Base-by-base conservation (phyloP, 2,329 filamentous ascomycete species). In the Onygena corvina region DNA sequence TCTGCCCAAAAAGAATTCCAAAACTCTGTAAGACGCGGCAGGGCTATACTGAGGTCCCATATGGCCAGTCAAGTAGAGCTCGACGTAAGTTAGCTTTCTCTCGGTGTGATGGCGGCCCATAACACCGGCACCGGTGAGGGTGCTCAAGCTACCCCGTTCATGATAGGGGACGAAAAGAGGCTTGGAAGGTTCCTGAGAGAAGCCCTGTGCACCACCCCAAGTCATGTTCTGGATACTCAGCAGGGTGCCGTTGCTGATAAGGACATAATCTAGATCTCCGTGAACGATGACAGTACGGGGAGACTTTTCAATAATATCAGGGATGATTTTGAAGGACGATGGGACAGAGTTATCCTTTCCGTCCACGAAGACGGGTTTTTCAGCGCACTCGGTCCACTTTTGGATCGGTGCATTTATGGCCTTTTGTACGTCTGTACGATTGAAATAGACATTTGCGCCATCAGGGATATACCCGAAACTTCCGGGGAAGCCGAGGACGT, bases 181-280 rank as follows among this genome's bases (percentile, higher is more conserved):
- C 47, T 79, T 73, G 1, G 61, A 61, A 0, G 84, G 85, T 0
- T 67, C 64, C 1, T 64, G 61, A 54, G 80, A 76, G 70, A 90
- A 89, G 0, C 85, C 86, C 47, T 83, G 76, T 36, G 72, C 62
- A 3, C 84, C 84, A 50, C 78, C 77, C 79, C 80, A 90, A 0
- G 83, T 88, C 80, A 89, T 86, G 68, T 88, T 88, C 61, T 90
- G 84, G 51, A 89, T 80, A 1, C 76, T 75, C 4, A 86, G 69
- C 1, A 90, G 70, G 0, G 83, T 83, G 12, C 84, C 84, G 61
- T 84, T 83, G 58, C 74, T 70, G 20, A 82, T 69, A 7, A 86
- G 72, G 52, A 84, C 73, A 60, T 75, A 84, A 65, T 88, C 86
- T 8, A 83, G 73, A 45, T 76, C 68, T 8, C 84, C 86, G 59